Base-by-base conservation (phyloP, 2,329 filamentous ascomycete genomes). In the Aaosphaeria arxii region DNA sequence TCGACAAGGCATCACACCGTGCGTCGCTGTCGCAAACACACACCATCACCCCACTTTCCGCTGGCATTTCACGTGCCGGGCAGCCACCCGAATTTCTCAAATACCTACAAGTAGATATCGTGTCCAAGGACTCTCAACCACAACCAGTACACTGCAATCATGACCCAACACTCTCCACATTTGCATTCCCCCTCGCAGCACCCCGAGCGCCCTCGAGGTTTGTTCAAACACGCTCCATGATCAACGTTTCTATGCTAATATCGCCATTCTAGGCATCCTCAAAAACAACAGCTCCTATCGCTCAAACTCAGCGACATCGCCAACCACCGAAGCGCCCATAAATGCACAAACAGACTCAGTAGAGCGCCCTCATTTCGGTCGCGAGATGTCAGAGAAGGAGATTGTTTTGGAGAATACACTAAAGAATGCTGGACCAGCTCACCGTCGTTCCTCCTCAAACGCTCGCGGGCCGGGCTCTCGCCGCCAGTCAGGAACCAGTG, bases 381-480 rank as follows among this genome's bases (percentile, higher is more conserved):
- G 77, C 61, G 71, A 83, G 67, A 57, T 84, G 58, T 83, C 83
- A 4, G 86, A 91, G 57, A 94, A 95, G 74, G 94, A 97, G 66
- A 78, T 96, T 61, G 95, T 91, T 4, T 83, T 97, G 51, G 86
- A 91, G 70, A 99, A 99, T 74, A 99, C 94, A 1, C 83, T 96
- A 53, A 84, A 89, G 67, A 99, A 99, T 76, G 91, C 94, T 41
- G 94, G 94, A 32, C 58, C 55, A 45, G 89, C 89, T 38, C 88
- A 87, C 57, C 88, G 89, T 44, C 86, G 89, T 52, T 92, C 88
- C 17, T 94, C 89, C 0, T 92, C 89, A 2, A 83, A 83, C 29
- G 80, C 84, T 2, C 82, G 82, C 54, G 83, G 83, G 5, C 80
- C 80, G 30, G 79, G 82, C 6, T 87, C 85, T n/a, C 87, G 90